Conservation (phyloP, 75 land plant species). For the Ceratopteris richardii region DNA sequence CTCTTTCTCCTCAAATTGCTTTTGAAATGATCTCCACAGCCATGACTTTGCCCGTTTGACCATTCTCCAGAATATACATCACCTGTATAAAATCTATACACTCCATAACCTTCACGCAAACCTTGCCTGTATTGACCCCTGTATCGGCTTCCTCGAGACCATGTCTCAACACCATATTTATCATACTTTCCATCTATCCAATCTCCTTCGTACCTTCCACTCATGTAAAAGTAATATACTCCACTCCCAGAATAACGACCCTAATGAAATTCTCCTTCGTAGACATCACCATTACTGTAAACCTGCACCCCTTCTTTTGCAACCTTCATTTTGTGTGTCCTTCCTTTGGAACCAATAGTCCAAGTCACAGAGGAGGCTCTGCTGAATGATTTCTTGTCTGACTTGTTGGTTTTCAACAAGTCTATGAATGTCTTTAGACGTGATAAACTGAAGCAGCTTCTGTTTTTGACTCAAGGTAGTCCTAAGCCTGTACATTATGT, state of each 20-base stretch:
- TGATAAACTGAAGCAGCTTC: slow-evolving; percentile 16
- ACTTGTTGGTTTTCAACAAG: slow-evolving; percentile 1
- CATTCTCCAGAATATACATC: slow-evolving; percentile 77
- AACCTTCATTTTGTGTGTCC: slow-evolving; percentile 13
- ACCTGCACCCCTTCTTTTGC: slow-evolving; percentile 43
- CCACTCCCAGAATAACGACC: slow-evolving; percentile 69
- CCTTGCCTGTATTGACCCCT: slow-evolving; percentile 75
- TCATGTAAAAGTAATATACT: slow-evolving; percentile 57
- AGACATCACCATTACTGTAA: slow-evolving; percentile 64
- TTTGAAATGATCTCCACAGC: no score
- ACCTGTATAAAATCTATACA: slow-evolving; percentile 62
- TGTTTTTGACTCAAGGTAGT: slow-evolving; percentile 16
- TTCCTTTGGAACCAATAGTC: slow-evolving; percentile 48
- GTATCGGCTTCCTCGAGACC: slow-evolving; percentile 72
- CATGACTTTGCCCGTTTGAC: slow-evolving; percentile 78
- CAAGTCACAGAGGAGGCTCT: slow-evolving; percentile 28
- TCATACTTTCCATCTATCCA: slow-evolving; percentile 77
- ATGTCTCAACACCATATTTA: slow-evolving; percentile 73
- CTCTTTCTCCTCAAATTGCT: no score
- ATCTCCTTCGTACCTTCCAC: slow-evolving; percentile 72
- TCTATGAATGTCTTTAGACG: slow-evolving; percentile 9
- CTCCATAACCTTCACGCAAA: slow-evolving; percentile 60
- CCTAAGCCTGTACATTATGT: slow-evolving; percentile 7
- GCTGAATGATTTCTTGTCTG: slow-evolving; percentile 3
- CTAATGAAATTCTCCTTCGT: slow-evolving; percentile 65